Evolutionary conservation across 2,329 filamentous ascomycete genomes (phyloP).

Genomic region (Chrysosporium keratinophilum): DNA sequence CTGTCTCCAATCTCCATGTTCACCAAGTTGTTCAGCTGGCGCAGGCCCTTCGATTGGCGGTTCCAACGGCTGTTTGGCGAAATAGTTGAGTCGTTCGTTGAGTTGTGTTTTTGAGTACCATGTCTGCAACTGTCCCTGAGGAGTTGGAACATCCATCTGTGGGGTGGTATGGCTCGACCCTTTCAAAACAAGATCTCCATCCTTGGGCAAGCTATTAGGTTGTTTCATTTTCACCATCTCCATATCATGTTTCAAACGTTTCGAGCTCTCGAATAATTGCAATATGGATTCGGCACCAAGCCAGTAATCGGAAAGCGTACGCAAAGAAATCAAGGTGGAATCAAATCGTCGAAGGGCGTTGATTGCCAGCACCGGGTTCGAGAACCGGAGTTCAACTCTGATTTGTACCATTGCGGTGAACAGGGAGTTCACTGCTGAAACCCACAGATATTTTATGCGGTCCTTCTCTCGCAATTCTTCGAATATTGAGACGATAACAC

Average conservation of each 20-base stretch:
- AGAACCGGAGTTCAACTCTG: slow-evolving; percentile 37
- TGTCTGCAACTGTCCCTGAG: slow-evolving; percentile 5
- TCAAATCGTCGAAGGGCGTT: slow-evolving; percentile 38
- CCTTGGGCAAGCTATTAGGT: slow-evolving; percentile 20
- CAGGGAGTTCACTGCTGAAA: slow-evolving; percentile 35
- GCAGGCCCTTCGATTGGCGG: slow-evolving; percentile 5
- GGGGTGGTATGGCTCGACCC: slow-evolving; percentile 3
- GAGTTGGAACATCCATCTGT: slow-evolving; percentile 8
- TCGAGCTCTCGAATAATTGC: slow-evolving; percentile 36
- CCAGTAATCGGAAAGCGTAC: slow-evolving; percentile 36
- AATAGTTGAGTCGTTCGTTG: slow-evolving; percentile 14
- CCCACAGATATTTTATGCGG: slow-evolving; percentile 36
- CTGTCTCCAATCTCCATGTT: slow-evolving; percentile 34
- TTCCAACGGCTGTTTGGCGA: slow-evolving; percentile 8
- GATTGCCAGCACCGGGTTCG: slow-evolving; percentile 37
- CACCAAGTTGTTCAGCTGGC: slow-evolving; percentile 25
- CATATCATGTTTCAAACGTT: slow-evolving; percentile 34
- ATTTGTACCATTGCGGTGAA: slow-evolving; percentile 41
- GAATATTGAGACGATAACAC: slow-evolving; percentile 38
- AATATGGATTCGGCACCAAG: slow-evolving; percentile 35
- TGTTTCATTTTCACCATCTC: slow-evolving; percentile 30
- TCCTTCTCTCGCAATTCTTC: slow-evolving; percentile 36
- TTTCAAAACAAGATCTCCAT: slow-evolving; percentile 10
- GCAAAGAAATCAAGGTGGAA: slow-evolving; percentile 34
- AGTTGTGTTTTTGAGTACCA: slow-evolving; percentile 9